A percentile compares a stretch with the other conserved stretches of the same genome.
phyloP scores from a whole-genome alignment of 192 early-diverging fungal species.

The Diversispora eburnea region DNA sequence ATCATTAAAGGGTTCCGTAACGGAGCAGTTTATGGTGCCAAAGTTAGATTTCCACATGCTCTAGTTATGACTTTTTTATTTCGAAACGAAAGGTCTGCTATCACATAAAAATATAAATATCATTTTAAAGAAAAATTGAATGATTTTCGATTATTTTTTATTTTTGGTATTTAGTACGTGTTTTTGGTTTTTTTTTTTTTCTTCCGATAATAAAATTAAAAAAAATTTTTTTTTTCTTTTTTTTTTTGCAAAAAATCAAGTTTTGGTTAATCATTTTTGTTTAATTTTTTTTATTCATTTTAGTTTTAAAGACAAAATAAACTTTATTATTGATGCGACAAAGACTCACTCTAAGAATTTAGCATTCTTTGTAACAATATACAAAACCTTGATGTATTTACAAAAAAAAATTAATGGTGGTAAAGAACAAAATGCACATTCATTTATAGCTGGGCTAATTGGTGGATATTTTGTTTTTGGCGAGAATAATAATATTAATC shows the following conservation, averaged over 20 bases:
- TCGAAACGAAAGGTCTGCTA: slow-evolving; percentile 70
- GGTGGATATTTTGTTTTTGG: slow-evolving; percentile 95
- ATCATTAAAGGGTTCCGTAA: slow-evolving; percentile 92
- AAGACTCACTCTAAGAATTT: slow-evolving; percentile 85
- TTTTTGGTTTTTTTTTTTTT: too few relatives aligned
- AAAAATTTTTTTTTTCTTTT: not conserved
- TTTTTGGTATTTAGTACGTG: too few relatives aligned
- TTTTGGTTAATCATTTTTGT: not conserved
- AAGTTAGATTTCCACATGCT: slow-evolving; percentile 95
- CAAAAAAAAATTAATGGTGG: slow-evolving; percentile 67
- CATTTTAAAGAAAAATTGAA: too few relatives aligned
- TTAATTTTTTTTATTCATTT: not conserved
- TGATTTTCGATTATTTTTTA: too few relatives aligned
- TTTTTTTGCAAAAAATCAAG: not conserved
- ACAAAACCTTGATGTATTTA: slow-evolving; percentile 85
- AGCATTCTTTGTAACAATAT: slow-evolving; percentile 89
- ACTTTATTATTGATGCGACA: slow-evolving; percentile 79
- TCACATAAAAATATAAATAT: too few relatives aligned
- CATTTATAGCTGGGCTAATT: slow-evolving; percentile 87
- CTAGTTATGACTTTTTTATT: slow-evolving; percentile 96
- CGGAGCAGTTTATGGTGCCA: slow-evolving; percentile 94
- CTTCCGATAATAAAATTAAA: too few relatives aligned
- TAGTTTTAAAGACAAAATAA: slow-evolving; percentile 75
- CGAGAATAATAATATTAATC: slow-evolving; percentile 91
- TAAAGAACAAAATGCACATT: slow-evolving; percentile 73